A percentile compares a stretch with the other conserved stretches of the same genome.
Conservation (phyloP, 257 asterid genomes). For the Petunia axillaris region DNA sequence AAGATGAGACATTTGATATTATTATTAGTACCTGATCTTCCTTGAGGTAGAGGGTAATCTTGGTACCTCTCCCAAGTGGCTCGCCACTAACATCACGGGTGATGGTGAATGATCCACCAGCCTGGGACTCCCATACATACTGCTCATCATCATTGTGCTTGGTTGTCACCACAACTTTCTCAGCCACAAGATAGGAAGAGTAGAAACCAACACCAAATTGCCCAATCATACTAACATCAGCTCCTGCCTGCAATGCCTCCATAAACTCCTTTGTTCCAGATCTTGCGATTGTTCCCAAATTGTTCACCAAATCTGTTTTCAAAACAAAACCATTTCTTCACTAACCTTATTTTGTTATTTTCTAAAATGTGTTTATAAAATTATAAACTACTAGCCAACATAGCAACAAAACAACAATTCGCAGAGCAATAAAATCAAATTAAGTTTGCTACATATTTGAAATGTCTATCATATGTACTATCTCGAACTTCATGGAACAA, state of each 20-base stretch:
- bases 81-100: not conserved
- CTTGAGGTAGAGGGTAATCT: conserved; percentile 5
- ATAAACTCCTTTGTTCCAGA: conserved; percentile 35
- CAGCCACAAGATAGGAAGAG: conserved; percentile 16
- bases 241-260: conserved; percentile 34
- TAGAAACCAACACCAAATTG: conserved; percentile 23
- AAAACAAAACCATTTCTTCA: not conserved
- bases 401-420: not conserved
- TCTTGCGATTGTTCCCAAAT: conserved; percentile 28
- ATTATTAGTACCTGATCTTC: not conserved
- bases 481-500: no score
- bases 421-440: not conserved
- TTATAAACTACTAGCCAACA: not conserved
- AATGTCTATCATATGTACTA: no score
- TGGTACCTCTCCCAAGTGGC: not conserved
- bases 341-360: not conserved
- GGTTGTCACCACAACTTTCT: conserved; percentile 13
- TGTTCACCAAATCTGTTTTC: conserved; percentile 28
- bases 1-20: not conserved
- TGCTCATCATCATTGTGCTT: conserved; percentile 19
- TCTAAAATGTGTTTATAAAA: no score
- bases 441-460: not conserved
- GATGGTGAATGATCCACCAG: not conserved
- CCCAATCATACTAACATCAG: conserved; percentile 35
- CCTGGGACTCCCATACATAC: not conserved